Conservation (phyloP, 306 rosid species). For the Cyamopsis tetragonoloba region DNA sequence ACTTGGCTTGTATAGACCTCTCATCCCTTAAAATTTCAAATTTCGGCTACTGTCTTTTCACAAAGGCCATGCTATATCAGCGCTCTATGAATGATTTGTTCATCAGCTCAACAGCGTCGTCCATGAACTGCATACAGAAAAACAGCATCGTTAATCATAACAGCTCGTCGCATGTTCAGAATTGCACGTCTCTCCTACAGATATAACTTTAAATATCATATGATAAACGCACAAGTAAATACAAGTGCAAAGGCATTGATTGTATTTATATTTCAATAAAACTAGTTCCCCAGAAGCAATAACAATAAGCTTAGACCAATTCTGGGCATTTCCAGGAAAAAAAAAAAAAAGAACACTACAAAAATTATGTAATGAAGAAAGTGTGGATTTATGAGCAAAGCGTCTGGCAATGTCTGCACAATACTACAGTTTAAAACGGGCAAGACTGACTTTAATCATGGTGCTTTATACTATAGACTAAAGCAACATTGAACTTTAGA, state of each 20-base stretch:
- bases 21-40: conserved; percentile 18
- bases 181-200: neutral
- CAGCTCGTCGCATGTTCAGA: neutral
- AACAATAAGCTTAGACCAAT: neutral
- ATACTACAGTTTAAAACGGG: neutral
- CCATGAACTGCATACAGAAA: conserved; percentile 79
- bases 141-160: conserved; percentile 22
- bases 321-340: neutral
- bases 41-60: conserved; percentile 16
- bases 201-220: neutral
- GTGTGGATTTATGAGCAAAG: conserved; percentile 3
- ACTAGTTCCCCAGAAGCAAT: conserved; percentile 1
- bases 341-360: neutral
- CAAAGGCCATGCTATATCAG: conserved; percentile 23
- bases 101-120: conserved; percentile 85
- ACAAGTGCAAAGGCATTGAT: neutral
- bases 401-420: neutral
- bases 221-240: neutral
- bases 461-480: no score
- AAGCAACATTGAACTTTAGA: neutral
- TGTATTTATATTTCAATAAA: neutral
- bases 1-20: conserved; percentile 22
- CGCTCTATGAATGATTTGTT: conserved; percentile 89
- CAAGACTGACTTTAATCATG: neutral
- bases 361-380: neutral